Percentiles rank a stretch among this genome's conserved stretches.
Evolutionary conservation across 1,284 basidiomycete genomes (phyloP).

Genomic region (Phlebopus sp.): DNA sequence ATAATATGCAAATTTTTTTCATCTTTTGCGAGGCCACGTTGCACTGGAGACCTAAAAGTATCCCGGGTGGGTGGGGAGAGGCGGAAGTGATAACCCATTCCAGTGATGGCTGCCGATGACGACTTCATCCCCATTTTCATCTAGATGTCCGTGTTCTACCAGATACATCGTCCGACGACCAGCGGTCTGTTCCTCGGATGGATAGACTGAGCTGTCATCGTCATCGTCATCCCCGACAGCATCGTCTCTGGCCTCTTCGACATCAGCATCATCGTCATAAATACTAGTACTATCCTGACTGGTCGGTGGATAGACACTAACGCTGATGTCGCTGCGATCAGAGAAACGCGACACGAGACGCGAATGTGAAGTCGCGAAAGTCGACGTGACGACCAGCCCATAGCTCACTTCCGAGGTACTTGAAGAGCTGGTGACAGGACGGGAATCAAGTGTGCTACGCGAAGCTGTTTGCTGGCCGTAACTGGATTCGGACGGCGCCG

Average conservation of each 20-base stretch:
- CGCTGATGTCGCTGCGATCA: conserved; percentile 16
- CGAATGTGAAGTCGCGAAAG: conserved; percentile 1
- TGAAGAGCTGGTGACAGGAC: conserved; percentile 23
- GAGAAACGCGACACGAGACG: conserved; percentile 17
- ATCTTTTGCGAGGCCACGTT: not conserved
- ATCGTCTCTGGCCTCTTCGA: conserved; percentile 16
- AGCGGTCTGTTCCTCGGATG: conserved; percentile 33
- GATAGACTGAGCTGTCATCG: conserved; percentile 29
- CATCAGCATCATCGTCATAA: conserved; percentile 23
- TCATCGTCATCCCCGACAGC: conserved; percentile 20
- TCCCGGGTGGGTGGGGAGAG: conserved; percentile 18
- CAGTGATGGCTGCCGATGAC: conserved; percentile 19
- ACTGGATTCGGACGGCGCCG: conserved; percentile 20
- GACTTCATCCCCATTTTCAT: conserved; percentile 22
- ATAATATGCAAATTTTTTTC: conserved; percentile 1
- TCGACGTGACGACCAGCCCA: conserved; percentile 13
- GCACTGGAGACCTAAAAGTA: conserved; percentile 18
- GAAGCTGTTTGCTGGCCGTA: conserved; percentile 8
- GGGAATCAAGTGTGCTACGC: conserved; percentile 11
- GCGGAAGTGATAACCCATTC: conserved; percentile 15
- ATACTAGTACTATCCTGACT: conserved; percentile 15
- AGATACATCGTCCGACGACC: conserved; percentile 35
- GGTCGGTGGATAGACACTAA: conserved; percentile 17
- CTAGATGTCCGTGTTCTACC: conserved; percentile 26
- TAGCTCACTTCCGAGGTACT: conserved; percentile 19